Base-by-base conservation (phyloP, 2,329 filamentous ascomycete genomes). In the Pezicula radicicola region DNA sequence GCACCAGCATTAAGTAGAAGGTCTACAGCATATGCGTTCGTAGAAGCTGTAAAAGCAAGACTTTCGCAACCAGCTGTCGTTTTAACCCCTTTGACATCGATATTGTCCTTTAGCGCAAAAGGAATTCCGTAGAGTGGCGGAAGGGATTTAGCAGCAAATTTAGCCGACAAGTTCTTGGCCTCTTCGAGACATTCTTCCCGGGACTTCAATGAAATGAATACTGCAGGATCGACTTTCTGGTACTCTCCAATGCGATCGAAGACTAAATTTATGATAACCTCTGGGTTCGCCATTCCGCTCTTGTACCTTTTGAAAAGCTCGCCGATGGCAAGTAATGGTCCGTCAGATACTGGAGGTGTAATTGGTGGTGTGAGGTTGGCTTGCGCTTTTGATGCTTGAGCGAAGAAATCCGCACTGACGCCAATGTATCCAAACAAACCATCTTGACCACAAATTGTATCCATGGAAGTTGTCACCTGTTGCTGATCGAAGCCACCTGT, bases 71-170 rank as follows among this genome's bases (percentile, higher is more conserved):
- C 78, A 1, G 73, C 73, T 3, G 79, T 82, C 1, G 79, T 83
- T 1, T 65, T 65, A 6, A 79, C 55, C 1, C 75, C 73, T 12
- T 71, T 70, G 13, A 82, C 69, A 55, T 83, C 79, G 48, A 82
- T 78, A 39, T 70, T 77, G 61, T 83, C 80, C 60, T 83, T 83
- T 47, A 82, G 70, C 2, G 74, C 75, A 56, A 83, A 84, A 0
- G 80, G 79, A 2, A 83, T 63, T 27, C 80, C 80, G 55, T 75
- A 83, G 1, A 84, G 69, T 4, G 78, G 75, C 7, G 78, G 76
- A 30, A 75, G 71, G n/a, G 72, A 64, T 36, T 69, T 71, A 6
- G 69, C 65, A 42, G 63, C 53, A 51, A 72, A 79, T 40, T 67
- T 70, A 9, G 64, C 60, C 7, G 68, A 61, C 0, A 80, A 66